These are phyloP conservation scores for Eimeria praecox DNA, from an alignment of 169 alveolate genomes.

Conservation along the genomic window DNA sequence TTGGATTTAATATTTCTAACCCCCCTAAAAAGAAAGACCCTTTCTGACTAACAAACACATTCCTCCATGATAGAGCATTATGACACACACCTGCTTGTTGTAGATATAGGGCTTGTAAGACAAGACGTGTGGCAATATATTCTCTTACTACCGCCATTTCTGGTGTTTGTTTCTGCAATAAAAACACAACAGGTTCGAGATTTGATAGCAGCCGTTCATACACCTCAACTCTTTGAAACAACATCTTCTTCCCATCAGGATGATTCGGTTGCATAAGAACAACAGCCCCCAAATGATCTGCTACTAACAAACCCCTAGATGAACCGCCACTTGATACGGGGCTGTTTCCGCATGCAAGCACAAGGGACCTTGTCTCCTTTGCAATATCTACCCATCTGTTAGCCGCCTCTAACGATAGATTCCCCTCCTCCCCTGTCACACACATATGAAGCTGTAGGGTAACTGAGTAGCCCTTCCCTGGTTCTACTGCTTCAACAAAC, in stretches of 20 bases:
- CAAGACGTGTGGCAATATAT: not conserved
- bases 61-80: not conserved
- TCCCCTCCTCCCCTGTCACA: not conserved
- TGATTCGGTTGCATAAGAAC: not conserved
- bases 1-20: not conserved
- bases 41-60: not conserved
- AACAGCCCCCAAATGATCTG: not conserved
- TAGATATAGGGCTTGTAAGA: not conserved
- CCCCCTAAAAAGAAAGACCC: not conserved
- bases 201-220: not conserved
- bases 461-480: not conserved
- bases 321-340: not conserved
- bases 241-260: not conserved
- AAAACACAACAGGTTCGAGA: not conserved
- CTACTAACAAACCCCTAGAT: not conserved
- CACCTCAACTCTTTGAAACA: not conserved
- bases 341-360: not conserved
- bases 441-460: not conserved
- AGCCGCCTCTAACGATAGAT: not conserved
- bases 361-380: not conserved
- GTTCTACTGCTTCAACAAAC: not conserved
- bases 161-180: not conserved
- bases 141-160: not conserved
- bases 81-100: constrained; percentile 2
- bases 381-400: not conserved